Percentiles rank a stretch among this genome's conserved stretches.
Conservation (phyloP, 202 grass and related monocot genomes). For the Digitaria exilis region DNA sequence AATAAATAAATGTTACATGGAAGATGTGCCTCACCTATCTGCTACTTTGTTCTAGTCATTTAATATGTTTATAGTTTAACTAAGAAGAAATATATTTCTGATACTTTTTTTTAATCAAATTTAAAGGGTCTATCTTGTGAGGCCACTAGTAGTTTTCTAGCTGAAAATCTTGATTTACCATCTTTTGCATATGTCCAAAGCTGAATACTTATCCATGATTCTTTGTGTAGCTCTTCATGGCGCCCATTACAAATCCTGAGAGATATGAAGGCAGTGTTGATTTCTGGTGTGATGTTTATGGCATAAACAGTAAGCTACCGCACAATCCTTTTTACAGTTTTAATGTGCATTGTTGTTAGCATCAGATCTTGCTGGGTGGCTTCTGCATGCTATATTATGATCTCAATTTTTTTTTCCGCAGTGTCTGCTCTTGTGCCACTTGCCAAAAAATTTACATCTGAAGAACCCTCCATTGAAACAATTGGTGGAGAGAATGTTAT, state of each 20-base stretch:
- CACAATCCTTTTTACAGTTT: neutral
- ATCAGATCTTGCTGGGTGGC: neutral
- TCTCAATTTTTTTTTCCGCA: slow-evolving; percentile 37
- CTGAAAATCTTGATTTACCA: slow-evolving; percentile 29
- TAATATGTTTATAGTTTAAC: neutral
- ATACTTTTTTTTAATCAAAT: neutral
- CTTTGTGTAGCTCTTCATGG: slow-evolving; percentile 78
- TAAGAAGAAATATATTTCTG: neutral
- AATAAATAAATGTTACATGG: neutral
- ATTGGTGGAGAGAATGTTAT: slow-evolving; percentile 89
- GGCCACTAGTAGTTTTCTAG: slow-evolving; percentile 16
- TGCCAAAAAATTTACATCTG: slow-evolving; percentile 84
- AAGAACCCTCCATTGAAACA: slow-evolving; percentile 82
- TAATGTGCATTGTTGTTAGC: neutral
- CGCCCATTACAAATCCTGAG: slow-evolving; percentile 86
- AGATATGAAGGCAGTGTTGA: slow-evolving; percentile 82
- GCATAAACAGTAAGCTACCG: slow-evolving; percentile 78
- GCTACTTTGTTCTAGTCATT: slow-evolving; percentile 19
- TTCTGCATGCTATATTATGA: slow-evolving; percentile 3
- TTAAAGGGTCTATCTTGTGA: slow-evolving; percentile 12
- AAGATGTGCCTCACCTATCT: slow-evolving; percentile 1
- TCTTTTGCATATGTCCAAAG: neutral
- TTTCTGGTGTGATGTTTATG: slow-evolving; percentile 94
- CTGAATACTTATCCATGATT: slow-evolving; percentile 35
- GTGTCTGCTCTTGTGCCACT: slow-evolving; percentile 88